Evolutionary conservation across 345 rosid genomes (phyloP), one percentile per base, ranked within the genome.

Genomic region (Mercurialis annua): DNA sequence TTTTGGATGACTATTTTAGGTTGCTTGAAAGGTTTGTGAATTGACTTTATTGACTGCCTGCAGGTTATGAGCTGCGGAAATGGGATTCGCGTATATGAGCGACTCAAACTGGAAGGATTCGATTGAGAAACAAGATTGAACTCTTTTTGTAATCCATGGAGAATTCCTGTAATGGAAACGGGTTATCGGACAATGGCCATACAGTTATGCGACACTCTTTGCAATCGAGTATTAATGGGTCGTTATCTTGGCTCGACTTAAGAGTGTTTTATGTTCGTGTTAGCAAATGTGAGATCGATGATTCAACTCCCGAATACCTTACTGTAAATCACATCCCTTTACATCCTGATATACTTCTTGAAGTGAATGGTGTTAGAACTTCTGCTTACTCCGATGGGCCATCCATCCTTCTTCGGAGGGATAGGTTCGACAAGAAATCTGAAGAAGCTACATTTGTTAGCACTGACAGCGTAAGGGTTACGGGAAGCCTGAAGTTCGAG

Each of bases 141-240:
- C 7, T 1, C 51, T 14, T 46, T 64, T 44, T 43, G 40, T 2
- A 44, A 51, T 71, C 50, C 62, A 88, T 90, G 97, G 89, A 81
- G 64, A 78, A 82, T 31, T 80, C 83, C 57, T 80, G 72, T 49
- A 70, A 77, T 67, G 80, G 70, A 36, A 77, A 68, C 64, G 86
- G 78, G 67, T 55, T 56, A 4, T 68, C n/a, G 18, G 70, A 73
- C 40, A 76, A 78, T 54, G 82, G 81, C 54, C 78, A 81, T 67
- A 64, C 29, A 58, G 62, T 53, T 48, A 58, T 65, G 67, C 73
- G 76, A 76, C 72, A 67, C 68, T 64, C 69, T 62, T 80, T 77
- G 66, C 83, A 70, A 63, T 69, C 74, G n/a, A 77, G 65, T 56
- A 47, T 76, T 42, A 76, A 77, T 42, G 68, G 77, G 42, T 50